These are phyloP conservation scores for Akanthomyces uredinophilus DNA, from an alignment of 2,329 filamentous ascomycete genomes.

Conservation along the genomic window DNA sequence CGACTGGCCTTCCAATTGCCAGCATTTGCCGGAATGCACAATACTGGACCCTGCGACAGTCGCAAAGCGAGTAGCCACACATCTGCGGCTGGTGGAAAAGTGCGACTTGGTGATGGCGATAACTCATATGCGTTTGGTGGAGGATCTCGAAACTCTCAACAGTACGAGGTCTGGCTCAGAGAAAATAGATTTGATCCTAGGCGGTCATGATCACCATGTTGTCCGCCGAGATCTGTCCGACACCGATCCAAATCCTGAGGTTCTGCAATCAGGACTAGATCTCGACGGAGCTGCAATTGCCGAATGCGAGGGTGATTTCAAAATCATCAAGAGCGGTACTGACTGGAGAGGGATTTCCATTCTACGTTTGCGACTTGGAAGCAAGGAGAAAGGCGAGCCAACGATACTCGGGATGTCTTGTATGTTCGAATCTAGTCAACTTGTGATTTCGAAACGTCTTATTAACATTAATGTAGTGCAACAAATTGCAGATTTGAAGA, in stretches of 20 bases:
- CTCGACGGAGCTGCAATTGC: neutral
- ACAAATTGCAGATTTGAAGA: neutral
- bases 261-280: slow-evolving; percentile 15
- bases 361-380: slow-evolving; percentile 3
- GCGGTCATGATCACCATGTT: slow-evolving; percentile 24
- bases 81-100: slow-evolving; percentile 14
- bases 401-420: neutral
- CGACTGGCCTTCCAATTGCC: slow-evolving; percentile 18
- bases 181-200: slow-evolving; percentile 22
- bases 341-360: slow-evolving; percentile 15
- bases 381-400: neutral
- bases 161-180: slow-evolving; percentile 16
- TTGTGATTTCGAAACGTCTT: neutral
- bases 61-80: slow-evolving; percentile 5
- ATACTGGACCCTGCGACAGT: slow-evolving; percentile 16
- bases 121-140: slow-evolving; percentile 22
- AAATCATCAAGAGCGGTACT: slow-evolving; percentile 17
- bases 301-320: neutral
- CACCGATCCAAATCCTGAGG: slow-evolving; percentile 15
- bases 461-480: neutral
- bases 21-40: slow-evolving; percentile 15
- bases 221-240: slow-evolving; percentile 19
- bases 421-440: neutral
- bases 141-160: slow-evolving; percentile 15
- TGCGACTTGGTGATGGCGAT: slow-evolving; percentile 24